These are phyloP conservation scores for Cadophora malorum DNA, from an alignment of 2,329 filamentous ascomycete genomes.

Conservation along the genomic window DNA sequence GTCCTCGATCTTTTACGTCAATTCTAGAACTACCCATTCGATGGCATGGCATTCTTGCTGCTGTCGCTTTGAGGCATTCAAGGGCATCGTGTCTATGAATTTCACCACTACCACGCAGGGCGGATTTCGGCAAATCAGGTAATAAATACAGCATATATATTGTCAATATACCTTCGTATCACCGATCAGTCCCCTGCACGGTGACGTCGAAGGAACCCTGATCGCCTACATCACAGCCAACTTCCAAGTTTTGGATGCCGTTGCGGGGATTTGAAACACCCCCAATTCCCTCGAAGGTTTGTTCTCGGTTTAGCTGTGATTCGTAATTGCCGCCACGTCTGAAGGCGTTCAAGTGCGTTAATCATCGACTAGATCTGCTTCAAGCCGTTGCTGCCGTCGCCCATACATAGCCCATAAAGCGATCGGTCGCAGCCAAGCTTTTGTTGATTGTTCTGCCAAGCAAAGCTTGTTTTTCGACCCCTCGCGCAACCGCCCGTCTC, in stretches of 20 bases:
- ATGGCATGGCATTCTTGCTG: no score
- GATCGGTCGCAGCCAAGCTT: not conserved
- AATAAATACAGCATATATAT: not conserved
- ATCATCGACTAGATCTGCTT: not conserved
- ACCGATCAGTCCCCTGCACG: slow-evolving; percentile 1
- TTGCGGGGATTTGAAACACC: not conserved
- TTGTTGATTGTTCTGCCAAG: not conserved
- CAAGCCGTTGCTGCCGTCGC: not conserved
- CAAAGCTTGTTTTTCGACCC: not conserved
- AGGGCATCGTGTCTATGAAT: not conserved
- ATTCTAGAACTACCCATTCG: no score
- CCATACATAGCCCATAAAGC: not conserved
- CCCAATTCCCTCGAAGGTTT: no score
- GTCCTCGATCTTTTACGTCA: no score
- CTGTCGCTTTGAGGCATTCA: not conserved
- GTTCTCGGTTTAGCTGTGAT: no score
- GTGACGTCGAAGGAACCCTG: slow-evolving; percentile 4
- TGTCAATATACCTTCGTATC: not conserved
- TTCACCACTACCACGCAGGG: not conserved
- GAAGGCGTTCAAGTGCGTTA: not conserved
- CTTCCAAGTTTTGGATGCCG: slow-evolving; percentile 6
- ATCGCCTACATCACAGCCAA: not conserved
- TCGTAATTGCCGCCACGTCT: not conserved
- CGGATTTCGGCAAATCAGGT: not conserved
- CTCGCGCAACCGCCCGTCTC: not conserved